Conservation (phyloP, 2,329 filamentous ascomycete species). For the Clonostachys rosea region DNA sequence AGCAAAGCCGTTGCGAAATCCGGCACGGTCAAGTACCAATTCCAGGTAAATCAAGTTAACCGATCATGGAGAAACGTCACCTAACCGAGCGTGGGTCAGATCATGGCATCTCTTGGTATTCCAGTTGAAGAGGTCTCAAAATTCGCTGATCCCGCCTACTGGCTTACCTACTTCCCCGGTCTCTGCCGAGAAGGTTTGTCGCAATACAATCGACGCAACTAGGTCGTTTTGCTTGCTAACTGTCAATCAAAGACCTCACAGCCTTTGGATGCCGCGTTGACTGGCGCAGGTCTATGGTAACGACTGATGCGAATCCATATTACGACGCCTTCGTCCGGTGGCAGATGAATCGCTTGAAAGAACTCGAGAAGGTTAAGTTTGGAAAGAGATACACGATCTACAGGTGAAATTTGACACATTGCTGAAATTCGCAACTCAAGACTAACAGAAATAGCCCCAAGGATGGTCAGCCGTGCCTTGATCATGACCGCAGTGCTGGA, state of each 20-base stretch:
- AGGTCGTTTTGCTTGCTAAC: conserved; percentile 5
- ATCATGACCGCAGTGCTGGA: conserved; percentile 40
- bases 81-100: conserved; percentile 36
- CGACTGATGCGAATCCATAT: conserved; percentile 94
- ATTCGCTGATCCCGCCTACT: conserved; percentile 87
- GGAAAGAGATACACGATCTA: conserved; percentile 93
- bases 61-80: no score
- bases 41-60: conserved; percentile 34
- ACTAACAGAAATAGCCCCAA: conserved; percentile 22
- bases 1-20: conserved; percentile 88
- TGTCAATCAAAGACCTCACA: conserved; percentile 66
- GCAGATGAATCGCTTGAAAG: conserved; percentile 93
- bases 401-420: conserved; percentile 69
- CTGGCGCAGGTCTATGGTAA: conserved; percentile 90
- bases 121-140: conserved; percentile 84
- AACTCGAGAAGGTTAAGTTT: conserved; percentile 89
- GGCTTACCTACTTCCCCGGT: conserved; percentile 79
- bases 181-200: conserved; percentile 1
- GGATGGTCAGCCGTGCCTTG: conserved; percentile 40
- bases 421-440: background rate
- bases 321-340: conserved; percentile 94
- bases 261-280: conserved; percentile 85
- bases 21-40: conserved; percentile 91
- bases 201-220: background rate
- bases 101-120: conserved; percentile 88